Base-by-base conservation (phyloP, 345 rosid species). In the Corchorus capsularis region DNA sequence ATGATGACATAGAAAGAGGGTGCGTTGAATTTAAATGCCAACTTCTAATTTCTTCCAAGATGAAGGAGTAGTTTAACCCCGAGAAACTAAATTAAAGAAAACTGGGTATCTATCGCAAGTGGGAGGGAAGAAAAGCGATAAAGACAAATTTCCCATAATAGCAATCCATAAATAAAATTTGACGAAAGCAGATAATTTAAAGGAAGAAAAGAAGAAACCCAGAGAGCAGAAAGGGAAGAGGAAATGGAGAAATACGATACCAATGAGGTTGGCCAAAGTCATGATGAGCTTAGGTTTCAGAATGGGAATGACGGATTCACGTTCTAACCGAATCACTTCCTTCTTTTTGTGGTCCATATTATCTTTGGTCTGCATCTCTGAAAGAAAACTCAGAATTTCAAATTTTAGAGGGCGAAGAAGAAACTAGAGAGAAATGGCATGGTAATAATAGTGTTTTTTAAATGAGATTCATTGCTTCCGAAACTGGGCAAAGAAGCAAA, bases 181-280 rank as follows among this genome's bases (percentile, higher is more conserved):
- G 2, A 27, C 41, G 8, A 43, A 9, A 19, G 66, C 41, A 49
- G 14, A n/a, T 74, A 27, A 27, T 27, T 27, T 27, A 27, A 27
- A 27, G 27, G 27, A 39, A 39, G 5, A 57, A 27, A 27, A 7
- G 14, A 27, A 59, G 13, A 12, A n/a, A 53, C 50, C 49, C 11
- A 19, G 37, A 55, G 71, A 49, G 43, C 8, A n/a, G 59, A 32
- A 17, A 62, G 27, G 52, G 13, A 32, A 17, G 35, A 20, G 9
- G 22, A 69, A 32, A 20, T 12, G 5, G 67, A 46, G 22, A 32
- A 35, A 39, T 2, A 22, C 27, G 17, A 62, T 75, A 91, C 98
- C 94, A 52, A 95, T 95, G 89, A 95, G 99, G 74, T 87, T 89
- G 77, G 99, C 97, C 87, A 95, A 82, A 78, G 94, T 85, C 96